These are phyloP conservation scores for Lasiodiplodia sp. DNA, from an alignment of 2,329 filamentous ascomycete species.

Conservation along the genomic window DNA sequence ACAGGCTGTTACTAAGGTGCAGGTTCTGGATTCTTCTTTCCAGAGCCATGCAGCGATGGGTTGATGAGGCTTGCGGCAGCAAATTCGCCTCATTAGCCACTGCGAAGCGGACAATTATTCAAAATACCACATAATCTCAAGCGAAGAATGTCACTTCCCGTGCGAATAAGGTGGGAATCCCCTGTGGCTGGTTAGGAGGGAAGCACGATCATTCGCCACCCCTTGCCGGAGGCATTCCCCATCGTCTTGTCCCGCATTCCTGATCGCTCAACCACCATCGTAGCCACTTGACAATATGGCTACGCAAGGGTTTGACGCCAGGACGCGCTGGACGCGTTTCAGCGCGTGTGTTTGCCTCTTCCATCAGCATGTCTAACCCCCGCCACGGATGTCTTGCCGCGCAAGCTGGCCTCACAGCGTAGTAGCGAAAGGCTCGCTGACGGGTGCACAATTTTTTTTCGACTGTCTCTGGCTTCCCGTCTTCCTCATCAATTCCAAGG, in stretches of 20 bases:
- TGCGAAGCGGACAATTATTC: slow-evolving; percentile 52
- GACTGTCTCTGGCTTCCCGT: slow-evolving; percentile 28
- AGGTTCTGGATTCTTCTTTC: slow-evolving; percentile 34
- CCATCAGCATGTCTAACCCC: slow-evolving; percentile 28
- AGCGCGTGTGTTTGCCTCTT: slow-evolving; percentile 36
- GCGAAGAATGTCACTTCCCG: slow-evolving; percentile 30
- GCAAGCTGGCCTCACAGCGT: slow-evolving; percentile 40
- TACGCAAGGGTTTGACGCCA: slow-evolving; percentile 37
- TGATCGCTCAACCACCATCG: slow-evolving; percentile 31
- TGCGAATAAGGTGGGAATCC: neutral
- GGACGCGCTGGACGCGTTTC: slow-evolving; percentile 32
- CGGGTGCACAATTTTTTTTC: slow-evolving; percentile 14
- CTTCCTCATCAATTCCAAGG: slow-evolving; percentile 24
- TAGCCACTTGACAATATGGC: slow-evolving; percentile 32
- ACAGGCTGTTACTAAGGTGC: neutral
- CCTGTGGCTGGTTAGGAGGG: slow-evolving; percentile 31
- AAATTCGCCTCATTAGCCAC: slow-evolving; percentile 52
- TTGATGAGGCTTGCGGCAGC: slow-evolving; percentile 56
- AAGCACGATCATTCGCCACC: slow-evolving; percentile 35
- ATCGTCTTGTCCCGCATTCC: slow-evolving; percentile 41
- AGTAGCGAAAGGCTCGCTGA: slow-evolving; percentile 31
- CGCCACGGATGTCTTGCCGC: slow-evolving; percentile 35
- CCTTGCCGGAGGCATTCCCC: slow-evolving; percentile 39
- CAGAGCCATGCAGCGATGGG: slow-evolving; percentile 59
- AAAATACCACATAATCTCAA: slow-evolving; percentile 54